Base-by-base conservation (phyloP, 169 alveolate genomes). In the Eimeria maxima region DNA sequence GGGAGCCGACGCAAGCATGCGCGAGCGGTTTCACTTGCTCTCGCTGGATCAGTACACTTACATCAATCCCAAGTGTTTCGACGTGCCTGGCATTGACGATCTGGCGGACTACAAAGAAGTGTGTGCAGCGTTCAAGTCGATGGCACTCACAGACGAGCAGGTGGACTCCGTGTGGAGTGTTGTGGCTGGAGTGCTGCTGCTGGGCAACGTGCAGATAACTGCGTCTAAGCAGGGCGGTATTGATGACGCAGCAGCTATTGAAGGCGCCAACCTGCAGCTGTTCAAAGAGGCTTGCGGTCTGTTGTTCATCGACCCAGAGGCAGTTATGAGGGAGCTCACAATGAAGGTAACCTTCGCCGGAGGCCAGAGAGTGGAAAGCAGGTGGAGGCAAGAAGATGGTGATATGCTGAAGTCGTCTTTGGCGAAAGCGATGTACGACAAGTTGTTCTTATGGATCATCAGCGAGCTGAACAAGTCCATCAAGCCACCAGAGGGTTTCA, bases 371-470 rank as follows among this genome's bases (percentile, higher is more conserved):
- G 97, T 98, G 60, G 98, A 97, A 74, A 99, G 99, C 45, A 97
- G 98, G 63, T 97, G 99, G 98, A 98, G 98, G 83, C 95, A 95
- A 74, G 98, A 83, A 24, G 99, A 98, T 83, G 98, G 99, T 13
- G 98, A 98, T 80, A 98, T 98, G 97, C 97, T 98, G 80, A 98
- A 97, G 94, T 97, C 97, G 27, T 98, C 99, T 78, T 88, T 98
- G 86, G 99, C 99, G 71, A 99, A 99, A 96, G 99, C 99, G 76
- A 96, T 99, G 80, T 99, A 99, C 97, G 99, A 99, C 96, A 99
- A 98, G 95, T 96, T 99, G 96, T 99, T 99, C 96, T 96, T 98
- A 83, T 99, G 99, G 99, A 97, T 99, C 63, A 99, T 99, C 69
- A 97, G 96, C 86, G 99, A 98, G 95, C 97, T 99, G 97, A 99